Conservation (phyloP, 345 rosid genomes). For the Syzygium oleosum region DNA sequence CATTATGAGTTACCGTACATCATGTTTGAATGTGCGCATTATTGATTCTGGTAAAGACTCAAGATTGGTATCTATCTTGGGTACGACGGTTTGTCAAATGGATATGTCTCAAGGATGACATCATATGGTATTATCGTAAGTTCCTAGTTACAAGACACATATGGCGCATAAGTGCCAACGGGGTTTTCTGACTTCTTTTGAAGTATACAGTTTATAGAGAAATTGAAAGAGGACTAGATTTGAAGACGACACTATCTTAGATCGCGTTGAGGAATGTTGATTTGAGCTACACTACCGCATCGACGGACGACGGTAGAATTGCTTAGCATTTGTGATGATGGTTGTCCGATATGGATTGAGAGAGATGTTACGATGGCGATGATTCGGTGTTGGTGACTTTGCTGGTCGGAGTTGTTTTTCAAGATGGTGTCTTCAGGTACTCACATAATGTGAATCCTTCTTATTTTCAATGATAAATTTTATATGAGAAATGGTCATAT, state of each 20-base stretch:
- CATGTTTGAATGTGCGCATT: not conserved
- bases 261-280: not conserved
- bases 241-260: not conserved
- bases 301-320: not conserved
- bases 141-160: not conserved
- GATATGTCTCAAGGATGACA: not conserved
- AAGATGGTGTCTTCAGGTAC: not conserved
- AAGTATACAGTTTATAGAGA: too few species aligned
- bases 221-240: not conserved
- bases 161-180: not conserved
- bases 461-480: not conserved
- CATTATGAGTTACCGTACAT: not conserved
- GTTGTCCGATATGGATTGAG: not conserved
- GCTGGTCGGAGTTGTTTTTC: not conserved
- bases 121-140: too few species aligned
- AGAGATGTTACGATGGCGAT: not conserved
- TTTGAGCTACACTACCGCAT: not conserved
- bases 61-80: not conserved
- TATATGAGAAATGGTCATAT: not conserved
- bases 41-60: fast-evolving
- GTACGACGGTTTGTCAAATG: not conserved
- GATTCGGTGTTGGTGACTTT: not conserved
- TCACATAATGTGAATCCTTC: not conserved
- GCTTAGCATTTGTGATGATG: not conserved
- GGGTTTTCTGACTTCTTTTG: too few species aligned